These are phyloP conservation scores for Ottelia alismoides DNA, from an alignment of 106 monocot species.

Conservation along the genomic window DNA sequence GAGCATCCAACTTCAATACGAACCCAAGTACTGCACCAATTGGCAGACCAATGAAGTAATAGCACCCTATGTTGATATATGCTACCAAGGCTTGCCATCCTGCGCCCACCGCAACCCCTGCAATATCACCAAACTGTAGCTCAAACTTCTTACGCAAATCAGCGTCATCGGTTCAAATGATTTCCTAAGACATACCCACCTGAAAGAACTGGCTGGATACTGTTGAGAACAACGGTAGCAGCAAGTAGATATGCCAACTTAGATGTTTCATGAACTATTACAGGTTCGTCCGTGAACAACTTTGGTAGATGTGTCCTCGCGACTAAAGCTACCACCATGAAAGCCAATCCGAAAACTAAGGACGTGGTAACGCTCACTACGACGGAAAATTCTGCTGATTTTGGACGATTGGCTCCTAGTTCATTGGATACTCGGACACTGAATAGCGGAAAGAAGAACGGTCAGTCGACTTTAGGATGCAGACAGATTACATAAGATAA, in stretches of 20 bases:
- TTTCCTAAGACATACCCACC: too few relatives aligned
- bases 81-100: slow-evolving; percentile 74
- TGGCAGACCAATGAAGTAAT: slow-evolving; percentile 60
- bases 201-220: slow-evolving; percentile 77
- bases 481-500: neutral
- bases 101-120: slow-evolving; percentile 79
- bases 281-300: slow-evolving; percentile 54
- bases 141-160: too few relatives aligned
- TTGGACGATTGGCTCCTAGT: slow-evolving; percentile 33
- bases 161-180: neutral
- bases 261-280: slow-evolving; percentile 42
- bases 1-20: slow-evolving; percentile 47
- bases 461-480: neutral
- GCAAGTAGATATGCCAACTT: slow-evolving; percentile 64
- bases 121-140: too few relatives aligned
- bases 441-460: neutral
- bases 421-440: slow-evolving; percentile 51
- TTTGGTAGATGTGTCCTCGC: slow-evolving; percentile 29
- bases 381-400: slow-evolving; percentile 28
- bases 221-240: slow-evolving; percentile 52
- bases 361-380: slow-evolving; percentile 23
- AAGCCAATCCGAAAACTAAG: slow-evolving; percentile 5
- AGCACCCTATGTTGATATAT: slow-evolving; percentile 50
- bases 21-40: slow-evolving; percentile 61
- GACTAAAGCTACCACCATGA: slow-evolving; percentile 15